Conservation (phyloP, 2,329 filamentous ascomycete genomes). For the Venturia nashicola region DNA sequence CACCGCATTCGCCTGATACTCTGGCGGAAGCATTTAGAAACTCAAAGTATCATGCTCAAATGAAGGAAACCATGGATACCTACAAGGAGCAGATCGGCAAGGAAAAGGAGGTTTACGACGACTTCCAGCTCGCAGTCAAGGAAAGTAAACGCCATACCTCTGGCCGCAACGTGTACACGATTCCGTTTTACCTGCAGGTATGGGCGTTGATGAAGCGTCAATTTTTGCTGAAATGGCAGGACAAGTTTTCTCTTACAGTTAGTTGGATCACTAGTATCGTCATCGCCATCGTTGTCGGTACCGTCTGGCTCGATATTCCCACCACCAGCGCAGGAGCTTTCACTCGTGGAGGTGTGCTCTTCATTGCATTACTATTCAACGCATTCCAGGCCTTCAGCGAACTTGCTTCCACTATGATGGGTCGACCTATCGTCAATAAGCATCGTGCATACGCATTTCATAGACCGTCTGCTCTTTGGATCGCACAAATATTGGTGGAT, state of each 20-base stretch:
- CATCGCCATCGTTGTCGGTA: constrained; percentile 68
- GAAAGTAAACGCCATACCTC: constrained; percentile 68
- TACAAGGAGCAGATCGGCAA: constrained; percentile 55
- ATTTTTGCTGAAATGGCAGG: constrained; percentile 76
- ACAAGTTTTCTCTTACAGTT: constrained; percentile 63
- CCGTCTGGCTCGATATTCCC: constrained; percentile 62
- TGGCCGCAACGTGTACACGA: constrained; percentile 66
- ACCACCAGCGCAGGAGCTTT: constrained; percentile 57
- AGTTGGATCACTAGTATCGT: constrained; percentile 60
- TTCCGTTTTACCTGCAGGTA: constrained; percentile 71
- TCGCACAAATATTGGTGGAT: constrained; percentile 72
- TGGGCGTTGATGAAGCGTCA: constrained; percentile 77
- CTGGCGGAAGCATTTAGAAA: constrained; percentile 58
- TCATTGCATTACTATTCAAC: constrained; percentile 71
- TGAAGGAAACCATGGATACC: constrained; percentile 53
- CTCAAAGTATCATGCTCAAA: constrained; percentile 44
- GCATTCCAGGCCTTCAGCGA: constrained; percentile 80
- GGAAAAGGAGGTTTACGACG: constrained; percentile 57
- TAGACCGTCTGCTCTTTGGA: constrained; percentile 68
- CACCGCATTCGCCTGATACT: constrained; percentile 54
- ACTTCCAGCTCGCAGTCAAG: constrained; percentile 62
- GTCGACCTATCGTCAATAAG: constrained; percentile 68
- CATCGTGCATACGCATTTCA: constrained; percentile 70
- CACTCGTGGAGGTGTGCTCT: constrained; percentile 69
- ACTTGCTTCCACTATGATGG: constrained; percentile 61